Conservation (phyloP, 805 yeast genomes). For the Pichia heedii region DNA sequence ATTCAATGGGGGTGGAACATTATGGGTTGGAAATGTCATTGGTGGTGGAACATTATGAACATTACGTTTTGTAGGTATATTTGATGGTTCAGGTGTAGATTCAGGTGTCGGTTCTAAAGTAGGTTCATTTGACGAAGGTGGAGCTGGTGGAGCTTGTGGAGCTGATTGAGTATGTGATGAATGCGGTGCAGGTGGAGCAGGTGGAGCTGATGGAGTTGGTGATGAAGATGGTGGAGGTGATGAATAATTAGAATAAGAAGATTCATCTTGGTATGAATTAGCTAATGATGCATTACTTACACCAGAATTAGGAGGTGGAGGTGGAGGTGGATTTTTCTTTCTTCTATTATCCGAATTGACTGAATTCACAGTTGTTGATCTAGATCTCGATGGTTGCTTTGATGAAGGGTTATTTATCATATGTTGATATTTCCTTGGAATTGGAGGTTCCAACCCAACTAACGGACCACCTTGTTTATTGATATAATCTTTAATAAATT, state of each 20-base stretch:
- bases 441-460: constrained; percentile 77
- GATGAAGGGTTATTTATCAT: neutral
- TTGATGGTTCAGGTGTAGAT: neutral
- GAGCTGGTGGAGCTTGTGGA: neutral
- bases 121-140: neutral
- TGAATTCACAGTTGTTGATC: constrained; percentile 9
- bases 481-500: constrained; percentile 73
- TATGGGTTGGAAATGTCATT: constrained; percentile 1
- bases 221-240: constrained; percentile 10
- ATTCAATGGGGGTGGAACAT: neutral
- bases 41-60: constrained; percentile 16
- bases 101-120: neutral
- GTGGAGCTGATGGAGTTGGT: too few species aligned
- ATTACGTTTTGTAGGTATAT: neutral
- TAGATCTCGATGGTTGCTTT: constrained; percentile 10
- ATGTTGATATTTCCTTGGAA: constrained; percentile 52
- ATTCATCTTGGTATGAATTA: constrained; percentile 6
- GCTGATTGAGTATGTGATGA: too few species aligned
- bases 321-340: constrained; percentile 29
- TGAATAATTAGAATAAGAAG: constrained; percentile 8
- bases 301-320: constrained; percentile 29
- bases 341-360: constrained; percentile 8
- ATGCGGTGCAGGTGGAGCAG: constrained; percentile 4
- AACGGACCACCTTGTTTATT: constrained; percentile 68
- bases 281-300: neutral